A percentile compares a stretch with the other conserved stretches of the same genome.
These are phyloP conservation scores for Dactylonectria estremocensis DNA, from an alignment of 2,329 filamentous ascomycete genomes.

Conservation along the genomic window DNA sequence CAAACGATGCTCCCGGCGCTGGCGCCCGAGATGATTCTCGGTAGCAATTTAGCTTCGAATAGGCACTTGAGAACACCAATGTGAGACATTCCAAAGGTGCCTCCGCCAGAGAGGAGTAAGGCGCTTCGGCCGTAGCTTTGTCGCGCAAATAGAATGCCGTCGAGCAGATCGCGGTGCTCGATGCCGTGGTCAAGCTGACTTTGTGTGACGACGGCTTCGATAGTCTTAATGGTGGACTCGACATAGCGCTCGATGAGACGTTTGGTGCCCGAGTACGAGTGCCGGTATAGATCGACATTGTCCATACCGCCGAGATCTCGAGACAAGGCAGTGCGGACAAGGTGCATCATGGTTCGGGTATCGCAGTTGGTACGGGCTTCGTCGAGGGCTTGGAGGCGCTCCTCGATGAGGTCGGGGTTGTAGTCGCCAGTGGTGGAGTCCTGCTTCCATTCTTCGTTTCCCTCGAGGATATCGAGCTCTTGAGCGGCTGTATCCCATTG, in stretches of 20 bases:
- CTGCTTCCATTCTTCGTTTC: constrained; percentile 86
- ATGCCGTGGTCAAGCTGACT: constrained; percentile 67
- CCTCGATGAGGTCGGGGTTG: constrained; percentile 77
- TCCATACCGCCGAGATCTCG: constrained; percentile 91
- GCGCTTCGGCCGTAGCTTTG: constrained; percentile 90
- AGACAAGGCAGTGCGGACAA: constrained; percentile 84
- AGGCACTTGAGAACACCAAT: constrained; percentile 89
- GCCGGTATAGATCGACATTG: constrained; percentile 84
- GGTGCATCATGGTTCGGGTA: constrained; percentile 82
- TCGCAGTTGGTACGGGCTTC: constrained; percentile 81
- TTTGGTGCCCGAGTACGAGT: constrained; percentile 90
- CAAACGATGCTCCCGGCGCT: constrained; percentile 91
- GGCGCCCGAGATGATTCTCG: constrained; percentile 88
- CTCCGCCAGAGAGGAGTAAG: constrained; percentile 86
- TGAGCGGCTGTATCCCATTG: constrained; percentile 84
- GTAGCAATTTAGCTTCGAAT: constrained; percentile 81
- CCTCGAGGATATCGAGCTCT: constrained; percentile 84
- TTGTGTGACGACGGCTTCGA: constrained; percentile 79
- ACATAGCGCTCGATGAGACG: constrained; percentile 90
- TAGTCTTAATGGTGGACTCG: constrained; percentile 81
- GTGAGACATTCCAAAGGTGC: constrained; percentile 93
- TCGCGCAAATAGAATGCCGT: constrained; percentile 79
- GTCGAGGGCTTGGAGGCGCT: constrained; percentile 81
- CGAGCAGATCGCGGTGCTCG: constrained; percentile 73
- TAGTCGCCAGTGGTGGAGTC: constrained; percentile 77